Percentiles rank a stretch among this genome's conserved stretches.
phyloP scores from a whole-genome alignment of 176 grass and related monocot species.

The Tuctoria greenei region DNA sequence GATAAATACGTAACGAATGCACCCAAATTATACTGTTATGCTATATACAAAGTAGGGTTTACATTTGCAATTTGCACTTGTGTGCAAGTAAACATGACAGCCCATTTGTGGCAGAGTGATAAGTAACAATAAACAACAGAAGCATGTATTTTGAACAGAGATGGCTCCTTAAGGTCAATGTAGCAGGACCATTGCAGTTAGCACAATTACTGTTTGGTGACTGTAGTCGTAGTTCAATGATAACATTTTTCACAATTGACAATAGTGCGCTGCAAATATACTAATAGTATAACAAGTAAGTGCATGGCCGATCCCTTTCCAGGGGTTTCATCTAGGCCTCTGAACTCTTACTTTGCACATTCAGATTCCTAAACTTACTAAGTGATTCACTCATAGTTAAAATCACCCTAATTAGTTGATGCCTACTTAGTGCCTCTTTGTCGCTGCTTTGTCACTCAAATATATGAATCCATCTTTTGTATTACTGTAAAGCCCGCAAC shows the following conservation, averaged over 20 bases:
- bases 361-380: too few species aligned
- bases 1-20: neutral
- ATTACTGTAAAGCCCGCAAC: too few species aligned
- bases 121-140: conserved; percentile 12
- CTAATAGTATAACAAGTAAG: neutral
- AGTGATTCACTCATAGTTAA: too few species aligned
- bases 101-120: neutral
- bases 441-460: too few species aligned
- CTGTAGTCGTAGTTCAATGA: neutral
- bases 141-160: neutral
- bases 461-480: too few species aligned
- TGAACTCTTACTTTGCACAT: too few species aligned
- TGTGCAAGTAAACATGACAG: conserved; percentile 5
- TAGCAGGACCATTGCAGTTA: conserved; percentile 16
- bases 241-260: neutral
- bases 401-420: too few species aligned
- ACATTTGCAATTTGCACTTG: conserved; percentile 23
- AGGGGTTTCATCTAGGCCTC: too few species aligned
- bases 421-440: too few species aligned
- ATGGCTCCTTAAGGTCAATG: neutral
- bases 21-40: neutral
- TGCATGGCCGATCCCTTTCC: too few species aligned
- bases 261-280: neutral
- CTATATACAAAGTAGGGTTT: conserved; percentile 10
- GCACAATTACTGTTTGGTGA: neutral